Conservation (phyloP, 176 grass and related monocot species). For the Paspalum notatum region DNA sequence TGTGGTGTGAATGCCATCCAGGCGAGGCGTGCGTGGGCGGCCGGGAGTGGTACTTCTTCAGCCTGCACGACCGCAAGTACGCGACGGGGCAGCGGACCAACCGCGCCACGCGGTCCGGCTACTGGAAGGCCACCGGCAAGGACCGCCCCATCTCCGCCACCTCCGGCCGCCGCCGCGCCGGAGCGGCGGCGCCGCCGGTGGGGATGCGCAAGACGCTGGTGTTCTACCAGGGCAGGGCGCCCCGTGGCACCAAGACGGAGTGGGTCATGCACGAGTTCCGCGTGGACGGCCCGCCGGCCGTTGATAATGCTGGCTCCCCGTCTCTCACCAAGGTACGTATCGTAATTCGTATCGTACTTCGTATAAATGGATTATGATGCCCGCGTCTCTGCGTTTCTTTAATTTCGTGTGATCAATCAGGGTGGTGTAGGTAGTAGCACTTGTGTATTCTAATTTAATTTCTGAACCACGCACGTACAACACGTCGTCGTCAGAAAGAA, state of each 20-base stretch:
- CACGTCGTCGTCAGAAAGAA: background rate
- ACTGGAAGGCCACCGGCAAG: conserved; percentile 87
- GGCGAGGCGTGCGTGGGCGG: conserved; percentile 44
- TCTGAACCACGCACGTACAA: background rate
- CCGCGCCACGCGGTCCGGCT: conserved; percentile 70
- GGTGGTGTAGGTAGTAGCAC: background rate
- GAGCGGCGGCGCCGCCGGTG: background rate
- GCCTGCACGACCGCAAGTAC: conserved; percentile 80
- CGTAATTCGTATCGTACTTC: background rate
- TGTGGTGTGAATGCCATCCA: too few species aligned
- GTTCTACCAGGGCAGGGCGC: conserved; percentile 80
- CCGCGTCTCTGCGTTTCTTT: background rate
- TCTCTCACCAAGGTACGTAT: conserved; percentile 27
- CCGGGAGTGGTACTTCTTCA: conserved; percentile 88
- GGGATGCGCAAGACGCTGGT: conserved; percentile 90
- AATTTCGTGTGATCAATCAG: conserved; percentile 11
- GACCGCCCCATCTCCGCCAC: conserved; percentile 53
- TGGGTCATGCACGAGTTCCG: conserved; percentile 94
- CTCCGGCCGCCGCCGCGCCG: background rate
- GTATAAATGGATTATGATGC: too few species aligned
- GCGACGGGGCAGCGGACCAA: conserved; percentile 78
- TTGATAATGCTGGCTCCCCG: conserved; percentile 15
- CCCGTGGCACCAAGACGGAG: conserved; percentile 66
- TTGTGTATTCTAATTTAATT: background rate
- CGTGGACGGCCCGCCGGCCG: conserved; percentile 35